These are phyloP conservation scores for Alternaria triticina DNA, from an alignment of 2,329 filamentous ascomycete species.

Conservation along the genomic window DNA sequence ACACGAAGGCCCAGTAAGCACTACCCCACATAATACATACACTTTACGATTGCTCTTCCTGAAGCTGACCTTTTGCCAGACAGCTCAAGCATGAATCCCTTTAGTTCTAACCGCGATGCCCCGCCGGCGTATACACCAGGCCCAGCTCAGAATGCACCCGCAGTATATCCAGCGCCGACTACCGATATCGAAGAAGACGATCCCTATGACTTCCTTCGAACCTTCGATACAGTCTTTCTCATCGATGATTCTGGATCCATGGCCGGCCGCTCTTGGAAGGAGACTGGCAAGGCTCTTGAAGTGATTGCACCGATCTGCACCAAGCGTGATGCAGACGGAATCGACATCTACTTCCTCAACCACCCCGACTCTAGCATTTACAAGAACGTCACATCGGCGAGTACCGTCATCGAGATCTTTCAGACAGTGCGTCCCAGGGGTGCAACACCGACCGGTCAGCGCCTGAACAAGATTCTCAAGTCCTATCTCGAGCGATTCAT, in stretches of 20 bases:
- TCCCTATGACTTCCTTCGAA: slow-evolving; percentile 74
- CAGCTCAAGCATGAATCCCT: slow-evolving; percentile 35
- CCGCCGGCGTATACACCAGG: slow-evolving; percentile 52
- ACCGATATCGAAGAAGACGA: slow-evolving; percentile 51
- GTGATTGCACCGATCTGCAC: slow-evolving; percentile 85
- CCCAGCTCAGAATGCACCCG: slow-evolving; percentile 10
- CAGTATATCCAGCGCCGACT: slow-evolving; percentile 1
- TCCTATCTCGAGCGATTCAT: slow-evolving; percentile 71
- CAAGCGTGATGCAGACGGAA: slow-evolving; percentile 77
- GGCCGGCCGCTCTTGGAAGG: slow-evolving; percentile 75
- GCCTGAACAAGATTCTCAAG: slow-evolving; percentile 73
- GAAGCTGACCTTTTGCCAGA: slow-evolving; percentile 22
- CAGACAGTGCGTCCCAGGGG: slow-evolving; percentile 67
- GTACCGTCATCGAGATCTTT: slow-evolving; percentile 73
- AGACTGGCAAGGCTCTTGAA: slow-evolving; percentile 72
- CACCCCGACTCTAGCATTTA: slow-evolving; percentile 66
- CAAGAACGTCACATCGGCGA: slow-evolving; percentile 65
- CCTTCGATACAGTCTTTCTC: slow-evolving; percentile 87
- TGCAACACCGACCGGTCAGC: slow-evolving; percentile 75
- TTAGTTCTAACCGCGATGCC: slow-evolving; percentile 44
- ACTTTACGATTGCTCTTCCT: background rate
- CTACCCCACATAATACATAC: background rate
- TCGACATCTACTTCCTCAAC: slow-evolving; percentile 94
- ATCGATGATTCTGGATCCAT: slow-evolving; percentile 94
- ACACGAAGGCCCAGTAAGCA: slow-evolving; percentile 50